Conservation (phyloP, 2,329 filamentous ascomycete genomes). For the Neocatenulostroma microsporum region DNA sequence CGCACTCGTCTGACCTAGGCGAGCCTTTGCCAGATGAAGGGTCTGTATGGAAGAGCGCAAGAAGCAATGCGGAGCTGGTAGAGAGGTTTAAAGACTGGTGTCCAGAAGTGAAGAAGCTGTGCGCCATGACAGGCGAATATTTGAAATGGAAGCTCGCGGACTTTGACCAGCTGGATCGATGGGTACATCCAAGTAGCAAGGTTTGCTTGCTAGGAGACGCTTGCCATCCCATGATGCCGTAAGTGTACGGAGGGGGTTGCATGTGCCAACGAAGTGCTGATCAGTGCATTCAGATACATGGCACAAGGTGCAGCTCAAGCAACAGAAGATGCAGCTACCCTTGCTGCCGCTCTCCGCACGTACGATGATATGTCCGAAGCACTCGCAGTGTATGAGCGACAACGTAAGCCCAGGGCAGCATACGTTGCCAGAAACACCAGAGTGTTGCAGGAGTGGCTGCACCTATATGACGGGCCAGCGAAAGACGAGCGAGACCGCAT, state of each 20-base stretch:
- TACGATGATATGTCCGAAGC: slow-evolving; percentile 14
- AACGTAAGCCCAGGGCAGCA: slow-evolving; percentile 17
- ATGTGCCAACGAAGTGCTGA: too few species aligned
- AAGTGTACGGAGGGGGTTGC: too few species aligned
- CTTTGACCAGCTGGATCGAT: slow-evolving; percentile 50
- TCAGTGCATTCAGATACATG: too few species aligned
- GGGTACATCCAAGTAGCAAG: slow-evolving; percentile 46
- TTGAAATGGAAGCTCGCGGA: slow-evolving; percentile 56
- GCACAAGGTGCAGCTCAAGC: slow-evolving; percentile 62
- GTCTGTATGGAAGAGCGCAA: slow-evolving; percentile 24
- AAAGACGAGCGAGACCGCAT: slow-evolving; percentile 20
- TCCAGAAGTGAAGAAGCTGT: slow-evolving; percentile 23
- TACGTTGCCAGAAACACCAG: slow-evolving; percentile 26
- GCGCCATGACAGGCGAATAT: slow-evolving; percentile 43
- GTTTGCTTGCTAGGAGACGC: slow-evolving; percentile 56
- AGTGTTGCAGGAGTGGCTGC: slow-evolving; percentile 27
- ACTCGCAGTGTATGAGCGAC: slow-evolving; percentile 13
- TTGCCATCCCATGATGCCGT: slow-evolving; percentile 60
- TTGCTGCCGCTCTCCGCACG: slow-evolving; percentile 28
- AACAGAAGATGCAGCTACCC: slow-evolving; percentile 57
- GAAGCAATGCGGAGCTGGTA: slow-evolving; percentile 21
- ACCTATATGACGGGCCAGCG: slow-evolving; percentile 24
- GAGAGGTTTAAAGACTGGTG: slow-evolving; percentile 26
- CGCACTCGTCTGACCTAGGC: slow-evolving; percentile 14
- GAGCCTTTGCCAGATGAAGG: slow-evolving; percentile 16